Conservation (phyloP, 306 rosid species). For the Arachis stenosperma region DNA sequence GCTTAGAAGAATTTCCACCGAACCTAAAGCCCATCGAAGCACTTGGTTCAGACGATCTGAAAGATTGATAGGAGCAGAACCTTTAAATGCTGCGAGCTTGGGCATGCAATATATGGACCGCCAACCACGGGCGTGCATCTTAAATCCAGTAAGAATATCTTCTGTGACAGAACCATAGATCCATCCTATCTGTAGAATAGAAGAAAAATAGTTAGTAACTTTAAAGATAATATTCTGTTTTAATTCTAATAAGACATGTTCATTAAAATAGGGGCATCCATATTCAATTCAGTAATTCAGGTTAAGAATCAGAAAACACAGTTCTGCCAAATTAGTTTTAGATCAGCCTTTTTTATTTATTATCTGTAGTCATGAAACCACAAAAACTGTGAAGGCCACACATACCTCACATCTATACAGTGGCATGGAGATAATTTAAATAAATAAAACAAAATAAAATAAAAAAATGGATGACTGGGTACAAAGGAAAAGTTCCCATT, state of each 20-base stretch:
- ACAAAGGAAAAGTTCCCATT: background rate
- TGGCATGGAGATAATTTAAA: conserved; percentile 4
- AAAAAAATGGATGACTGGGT: background rate
- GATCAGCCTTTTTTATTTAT: background rate
- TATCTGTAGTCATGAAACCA: background rate
- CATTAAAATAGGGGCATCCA: conserved; percentile 3
- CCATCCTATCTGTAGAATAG: conserved; percentile 81
- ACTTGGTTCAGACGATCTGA: conserved; percentile 97
- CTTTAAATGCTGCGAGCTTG: conserved; percentile 83
- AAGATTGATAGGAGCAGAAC: conserved; percentile 94
- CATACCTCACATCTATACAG: background rate
- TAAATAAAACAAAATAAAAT: no score
- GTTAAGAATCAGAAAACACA: background rate
- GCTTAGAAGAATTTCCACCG: conserved; percentile 87
- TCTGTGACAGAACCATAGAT: conserved; percentile 95
- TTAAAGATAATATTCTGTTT: background rate
- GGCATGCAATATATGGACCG: conserved; percentile 89
- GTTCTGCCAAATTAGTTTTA: background rate
- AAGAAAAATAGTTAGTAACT: conserved; percentile 32
- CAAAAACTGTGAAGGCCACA: conserved; percentile 1
- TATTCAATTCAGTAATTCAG: conserved; percentile 15
- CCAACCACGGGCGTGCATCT: conserved; percentile 99
- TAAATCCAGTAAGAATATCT: conserved; percentile 94
- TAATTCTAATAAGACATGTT: background rate
- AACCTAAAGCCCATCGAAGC: conserved; percentile 92